Evolutionary conservation across 495 filamentous ascomycete genomes (phyloP).

Genomic region (Xylaria acuta): DNA sequence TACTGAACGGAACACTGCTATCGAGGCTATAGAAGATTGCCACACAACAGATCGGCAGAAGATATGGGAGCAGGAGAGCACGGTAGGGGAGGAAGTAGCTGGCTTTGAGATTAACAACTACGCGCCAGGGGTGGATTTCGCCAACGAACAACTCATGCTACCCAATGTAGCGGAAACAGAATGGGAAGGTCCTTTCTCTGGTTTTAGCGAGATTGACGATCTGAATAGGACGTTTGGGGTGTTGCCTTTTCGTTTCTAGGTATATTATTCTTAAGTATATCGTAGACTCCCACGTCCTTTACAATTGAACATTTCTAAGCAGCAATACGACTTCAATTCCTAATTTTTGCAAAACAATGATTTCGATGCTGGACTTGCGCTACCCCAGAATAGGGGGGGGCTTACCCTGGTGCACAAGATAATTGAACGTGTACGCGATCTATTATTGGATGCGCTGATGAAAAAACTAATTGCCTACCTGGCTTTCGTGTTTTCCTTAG

Average conservation of each 20-base stretch:
- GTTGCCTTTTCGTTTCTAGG: background rate
- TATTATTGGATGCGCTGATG: no score
- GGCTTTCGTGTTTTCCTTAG: no score
- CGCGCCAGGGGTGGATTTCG: background rate
- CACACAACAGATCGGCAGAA: background rate
- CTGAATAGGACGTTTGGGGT: background rate
- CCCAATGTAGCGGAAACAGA: background rate
- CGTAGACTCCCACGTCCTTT: background rate
- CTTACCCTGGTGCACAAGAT: no score
- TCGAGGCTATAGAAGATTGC: background rate
- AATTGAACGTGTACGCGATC: no score
- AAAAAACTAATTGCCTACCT: no score
- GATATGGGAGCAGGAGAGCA: background rate
- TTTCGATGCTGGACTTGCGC: no score
- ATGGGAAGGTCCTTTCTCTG: conserved; percentile 1
- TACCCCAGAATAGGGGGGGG: no score
- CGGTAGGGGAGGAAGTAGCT: background rate
- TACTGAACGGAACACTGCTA: background rate
- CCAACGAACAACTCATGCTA: no score
- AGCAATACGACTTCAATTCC: background rate
- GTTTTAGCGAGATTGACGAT: background rate
- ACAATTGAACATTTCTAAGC: background rate
- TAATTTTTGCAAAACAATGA: no score
- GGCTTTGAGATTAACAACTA: background rate
- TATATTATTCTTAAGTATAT: background rate